Evolutionary conservation across 2,329 filamentous ascomycete genomes (phyloP).

Genomic region (Parastagonospora nodorum): DNA sequence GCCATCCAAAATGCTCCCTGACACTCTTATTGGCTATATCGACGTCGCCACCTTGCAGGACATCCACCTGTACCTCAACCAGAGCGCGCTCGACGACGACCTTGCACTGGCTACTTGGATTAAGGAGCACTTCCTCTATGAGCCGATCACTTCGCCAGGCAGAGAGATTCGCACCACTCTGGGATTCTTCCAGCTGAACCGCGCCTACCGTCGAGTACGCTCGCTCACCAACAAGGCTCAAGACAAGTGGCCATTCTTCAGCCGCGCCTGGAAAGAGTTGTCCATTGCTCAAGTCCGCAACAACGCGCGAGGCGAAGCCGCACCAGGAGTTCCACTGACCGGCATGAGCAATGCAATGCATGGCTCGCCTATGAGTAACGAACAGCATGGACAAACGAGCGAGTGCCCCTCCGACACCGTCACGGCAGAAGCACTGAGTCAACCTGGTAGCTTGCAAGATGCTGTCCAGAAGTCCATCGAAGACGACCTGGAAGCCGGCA

Average conservation of each 20-base stretch:
- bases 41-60: slow-evolving; percentile 26
- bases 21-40: slow-evolving; percentile 25
- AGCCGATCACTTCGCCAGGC: slow-evolving; percentile 10
- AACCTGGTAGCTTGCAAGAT: background rate
- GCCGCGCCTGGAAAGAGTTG: slow-evolving; percentile 28
- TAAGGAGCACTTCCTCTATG: slow-evolving; percentile 25
- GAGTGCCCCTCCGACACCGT: background rate
- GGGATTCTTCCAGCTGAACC: slow-evolving; percentile 28
- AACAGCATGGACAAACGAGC: slow-evolving; percentile 4
- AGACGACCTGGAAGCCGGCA: slow-evolving; percentile 11
- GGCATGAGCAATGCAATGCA: slow-evolving; percentile 1
- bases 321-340: slow-evolving; percentile 7
- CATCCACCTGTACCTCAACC: slow-evolving; percentile 24
- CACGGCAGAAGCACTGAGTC: background rate
- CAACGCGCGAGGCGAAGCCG: slow-evolving; percentile 19
- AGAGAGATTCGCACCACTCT: slow-evolving; percentile 23
- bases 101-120: slow-evolving; percentile 27
- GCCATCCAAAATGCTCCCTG: slow-evolving; percentile 14
- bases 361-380: slow-evolving; percentile 5
- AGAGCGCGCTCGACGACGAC: slow-evolving; percentile 29
- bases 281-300: slow-evolving; percentile 22
- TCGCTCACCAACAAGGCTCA: slow-evolving; percentile 34
- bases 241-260: slow-evolving; percentile 42
- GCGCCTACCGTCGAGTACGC: slow-evolving; percentile 36
- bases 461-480: no score